phyloP scores from a whole-genome alignment of 2,329 filamentous ascomycete genomes.

The Curvularia sp. region DNA sequence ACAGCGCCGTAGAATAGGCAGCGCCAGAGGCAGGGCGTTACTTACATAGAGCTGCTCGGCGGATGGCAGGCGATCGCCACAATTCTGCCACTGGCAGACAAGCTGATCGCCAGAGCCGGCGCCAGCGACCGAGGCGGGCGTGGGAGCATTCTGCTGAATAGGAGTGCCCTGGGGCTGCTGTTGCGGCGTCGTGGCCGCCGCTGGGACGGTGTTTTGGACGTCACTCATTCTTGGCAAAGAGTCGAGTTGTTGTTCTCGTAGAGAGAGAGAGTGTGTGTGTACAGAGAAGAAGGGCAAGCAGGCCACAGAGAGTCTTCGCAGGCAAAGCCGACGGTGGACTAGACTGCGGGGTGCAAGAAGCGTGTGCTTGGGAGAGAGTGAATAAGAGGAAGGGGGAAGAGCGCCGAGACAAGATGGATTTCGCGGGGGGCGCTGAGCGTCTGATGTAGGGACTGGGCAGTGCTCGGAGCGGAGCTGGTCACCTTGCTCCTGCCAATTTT shows the following conservation, averaged over 20 bases:
- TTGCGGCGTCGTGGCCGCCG: constrained; percentile 39
- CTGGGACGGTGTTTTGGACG: constrained; percentile 32
- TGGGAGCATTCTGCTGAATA: constrained; percentile 44
- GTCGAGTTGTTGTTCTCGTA: neutral
- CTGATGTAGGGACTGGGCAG: constrained; percentile 12
- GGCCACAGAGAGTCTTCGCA: constrained; percentile 7
- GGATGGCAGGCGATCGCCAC: constrained; percentile 65
- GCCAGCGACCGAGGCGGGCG: constrained; percentile 39
- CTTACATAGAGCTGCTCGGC: constrained; percentile 70
- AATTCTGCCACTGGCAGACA: constrained; percentile 68
- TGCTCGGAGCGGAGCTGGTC: constrained; percentile 9
- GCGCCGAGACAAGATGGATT: constrained; percentile 17
- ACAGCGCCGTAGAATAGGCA: neutral
- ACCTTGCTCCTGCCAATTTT: constrained; percentile 9
- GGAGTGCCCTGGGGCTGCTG: constrained; percentile 45
- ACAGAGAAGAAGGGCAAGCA: neutral
- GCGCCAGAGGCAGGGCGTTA: constrained; percentile 3
- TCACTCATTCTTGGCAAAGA: constrained; percentile 29
- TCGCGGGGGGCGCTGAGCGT: constrained; percentile 13
- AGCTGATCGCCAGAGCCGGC: constrained; percentile 53
- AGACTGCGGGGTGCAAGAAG: constrained; percentile 4
- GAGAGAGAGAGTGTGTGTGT: neutral
- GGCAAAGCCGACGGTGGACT: neutral
- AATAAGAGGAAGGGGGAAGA: constrained; percentile 17
- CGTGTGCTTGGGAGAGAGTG: constrained; percentile 13